Evolutionary conservation across 495 filamentous ascomycete species (phyloP).

Genomic region (Gamarada debralockiae): DNA sequence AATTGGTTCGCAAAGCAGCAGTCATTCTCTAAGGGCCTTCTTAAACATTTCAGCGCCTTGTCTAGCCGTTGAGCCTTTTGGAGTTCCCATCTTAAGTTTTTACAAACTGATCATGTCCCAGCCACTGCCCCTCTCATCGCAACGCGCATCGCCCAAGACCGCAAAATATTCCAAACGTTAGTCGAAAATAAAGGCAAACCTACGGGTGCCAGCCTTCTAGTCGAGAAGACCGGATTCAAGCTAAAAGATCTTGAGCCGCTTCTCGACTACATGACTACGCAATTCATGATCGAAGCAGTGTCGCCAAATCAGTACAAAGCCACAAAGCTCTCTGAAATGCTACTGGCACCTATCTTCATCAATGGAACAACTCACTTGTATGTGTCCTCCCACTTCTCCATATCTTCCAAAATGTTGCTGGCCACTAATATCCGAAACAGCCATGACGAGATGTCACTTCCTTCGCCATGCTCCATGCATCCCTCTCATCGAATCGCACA

Average conservation of each 20-base stretch:
- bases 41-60: not conserved
- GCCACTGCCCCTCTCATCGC: not conserved
- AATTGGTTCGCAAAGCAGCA: not conserved
- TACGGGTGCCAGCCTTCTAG: not conserved
- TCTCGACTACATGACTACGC: not conserved
- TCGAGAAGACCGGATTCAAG: not conserved
- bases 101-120: not conserved
- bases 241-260: not conserved
- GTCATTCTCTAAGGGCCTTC: not conserved
- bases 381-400: no score
- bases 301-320: not conserved
- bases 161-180: not conserved
- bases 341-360: not conserved
- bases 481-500: not conserved
- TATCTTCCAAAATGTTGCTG: no score
- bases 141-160: not conserved
- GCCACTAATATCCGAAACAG: no score
- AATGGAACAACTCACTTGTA: not conserved
- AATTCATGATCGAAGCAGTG: not conserved
- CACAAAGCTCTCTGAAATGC: not conserved
- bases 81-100: not conserved
- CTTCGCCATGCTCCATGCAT: not conserved
- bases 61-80: not conserved
- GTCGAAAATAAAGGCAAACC: not conserved
- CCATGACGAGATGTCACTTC: no score